Conservation (phyloP, 257 asterid genomes). For the Paulownia fortunei region DNA sequence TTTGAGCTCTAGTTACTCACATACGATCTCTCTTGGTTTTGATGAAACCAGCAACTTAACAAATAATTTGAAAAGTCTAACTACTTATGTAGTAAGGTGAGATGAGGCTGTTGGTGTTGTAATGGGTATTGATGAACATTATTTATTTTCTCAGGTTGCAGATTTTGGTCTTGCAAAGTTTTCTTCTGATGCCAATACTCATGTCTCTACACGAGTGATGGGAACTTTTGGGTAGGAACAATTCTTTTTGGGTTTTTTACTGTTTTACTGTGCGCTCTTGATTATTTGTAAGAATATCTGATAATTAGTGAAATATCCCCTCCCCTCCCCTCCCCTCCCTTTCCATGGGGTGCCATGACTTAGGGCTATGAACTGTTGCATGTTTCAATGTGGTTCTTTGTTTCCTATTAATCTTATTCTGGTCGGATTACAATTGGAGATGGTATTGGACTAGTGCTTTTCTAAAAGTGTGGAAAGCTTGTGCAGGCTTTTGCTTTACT, state of each 20-base stretch:
- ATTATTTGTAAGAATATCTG: not conserved
- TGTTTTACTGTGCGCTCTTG: not conserved
- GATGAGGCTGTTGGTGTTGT: constrained; percentile 19
- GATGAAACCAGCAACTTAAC: not conserved
- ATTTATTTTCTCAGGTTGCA: constrained; percentile 73
- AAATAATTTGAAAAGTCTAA: not conserved
- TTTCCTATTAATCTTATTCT: no score
- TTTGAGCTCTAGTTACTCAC: not conserved
- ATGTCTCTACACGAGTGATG: constrained; percentile 94
- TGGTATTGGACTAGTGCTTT: no score
- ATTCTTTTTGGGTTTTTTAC: not conserved
- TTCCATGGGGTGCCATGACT: no score
- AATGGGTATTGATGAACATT: constrained; percentile 23
- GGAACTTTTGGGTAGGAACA: constrained; percentile 86
- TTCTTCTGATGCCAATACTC: constrained; percentile 73
- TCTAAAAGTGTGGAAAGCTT: no score
- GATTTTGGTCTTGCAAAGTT: constrained; percentile 94
- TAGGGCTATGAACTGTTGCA: no score
- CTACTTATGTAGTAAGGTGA: constrained; percentile 12
- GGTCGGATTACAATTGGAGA: no score
- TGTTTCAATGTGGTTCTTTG: no score
- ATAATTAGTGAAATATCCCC: not conserved
- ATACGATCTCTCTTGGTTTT: not conserved
- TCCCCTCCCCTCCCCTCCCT: no score
- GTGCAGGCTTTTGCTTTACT: not conserved